Evolutionary conservation across 225 moss, liverwort and hornwort genomes (phyloP).

Genomic region (Marchantia polymorpha): DNA sequence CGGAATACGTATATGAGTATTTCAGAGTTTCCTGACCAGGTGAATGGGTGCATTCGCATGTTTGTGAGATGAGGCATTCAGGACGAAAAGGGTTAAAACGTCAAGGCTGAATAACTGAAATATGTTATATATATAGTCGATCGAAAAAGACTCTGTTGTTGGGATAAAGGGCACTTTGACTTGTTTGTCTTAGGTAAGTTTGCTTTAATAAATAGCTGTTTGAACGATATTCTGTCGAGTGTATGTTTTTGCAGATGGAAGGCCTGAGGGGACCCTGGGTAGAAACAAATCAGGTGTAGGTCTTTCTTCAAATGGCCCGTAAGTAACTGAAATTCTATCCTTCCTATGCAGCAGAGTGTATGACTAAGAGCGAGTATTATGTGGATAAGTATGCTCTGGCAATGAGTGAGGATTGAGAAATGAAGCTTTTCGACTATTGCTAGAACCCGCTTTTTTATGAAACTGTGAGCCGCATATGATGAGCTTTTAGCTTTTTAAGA

Average conservation of each 20-base stretch:
- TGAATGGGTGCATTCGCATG: too few relatives aligned
- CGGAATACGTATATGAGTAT: too few relatives aligned
- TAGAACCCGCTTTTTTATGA: background rate
- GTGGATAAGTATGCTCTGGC: background rate
- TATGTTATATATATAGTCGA: background rate
- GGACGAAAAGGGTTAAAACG: too few relatives aligned
- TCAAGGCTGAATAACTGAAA: too few relatives aligned
- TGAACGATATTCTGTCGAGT: background rate
- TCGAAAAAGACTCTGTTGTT: background rate
- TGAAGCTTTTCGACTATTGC: background rate
- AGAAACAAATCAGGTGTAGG: constrained; percentile 74
- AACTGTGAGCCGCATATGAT: background rate
- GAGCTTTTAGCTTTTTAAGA: background rate
- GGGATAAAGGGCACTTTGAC: background rate
- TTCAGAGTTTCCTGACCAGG: too few relatives aligned
- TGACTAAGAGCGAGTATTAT: background rate
- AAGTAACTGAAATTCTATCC: constrained; percentile 23
- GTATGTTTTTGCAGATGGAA: constrained; percentile 58
- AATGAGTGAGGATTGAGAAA: background rate
- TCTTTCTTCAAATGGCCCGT: constrained; percentile 80
- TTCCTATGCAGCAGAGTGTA: background rate
- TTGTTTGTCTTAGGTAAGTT: background rate
- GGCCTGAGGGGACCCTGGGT: constrained; percentile 73
- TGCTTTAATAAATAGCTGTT: background rate
- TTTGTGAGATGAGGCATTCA: too few relatives aligned